Evolutionary conservation across 306 rosid genomes (phyloP), one percentile per base, ranked within the genome.

Genomic region (Vicia faba): DNA sequence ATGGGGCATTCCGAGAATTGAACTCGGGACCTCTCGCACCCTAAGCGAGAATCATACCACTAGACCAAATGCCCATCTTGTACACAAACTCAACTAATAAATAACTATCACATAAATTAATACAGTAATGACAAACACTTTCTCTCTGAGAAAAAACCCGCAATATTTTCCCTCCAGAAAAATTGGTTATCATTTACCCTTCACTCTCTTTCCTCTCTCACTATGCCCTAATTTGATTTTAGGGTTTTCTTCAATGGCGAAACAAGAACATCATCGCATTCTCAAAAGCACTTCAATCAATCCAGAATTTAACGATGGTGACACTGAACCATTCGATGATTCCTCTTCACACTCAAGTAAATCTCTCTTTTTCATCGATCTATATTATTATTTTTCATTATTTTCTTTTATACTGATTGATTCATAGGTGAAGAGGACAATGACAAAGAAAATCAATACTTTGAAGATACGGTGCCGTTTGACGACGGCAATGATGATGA

Each of bases 161-260:
- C 44, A 12, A 20, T 25, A 40, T 78, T 86, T 86, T 83, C 91
- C 91, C 91, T 86, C 91, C 91, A 86, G 81, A 86, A 83, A 66
- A 15, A 3, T 0, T 4, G 8, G 3, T 8, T 2, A 70, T 20
- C 8, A 5, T 0, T 9, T 2, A 8, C n/a, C 25, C 18, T 25
- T 20, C 29, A 8, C 5, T 8, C 13, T 26, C 0, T 7, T 5
- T 4, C 45, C 39, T 38, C 19, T 36, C 11, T 40, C 9, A 51
- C 62, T 0, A 15, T 64, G 23, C 72, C 70, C 76, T 73, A 65
- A 48, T 71, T 69, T 38, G 56, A 68, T 66, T 81, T 61, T 23
- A 77, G 55, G 56, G 46, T 51, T 71, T 28, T 69, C 44, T 11
- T 4, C 61, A 8, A 91, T 80, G 64, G 69, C 71, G 18, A 66